Evolutionary conservation across 78 protist species (phyloP).

Genomic region (Dictyostelium capitatum): DNA sequence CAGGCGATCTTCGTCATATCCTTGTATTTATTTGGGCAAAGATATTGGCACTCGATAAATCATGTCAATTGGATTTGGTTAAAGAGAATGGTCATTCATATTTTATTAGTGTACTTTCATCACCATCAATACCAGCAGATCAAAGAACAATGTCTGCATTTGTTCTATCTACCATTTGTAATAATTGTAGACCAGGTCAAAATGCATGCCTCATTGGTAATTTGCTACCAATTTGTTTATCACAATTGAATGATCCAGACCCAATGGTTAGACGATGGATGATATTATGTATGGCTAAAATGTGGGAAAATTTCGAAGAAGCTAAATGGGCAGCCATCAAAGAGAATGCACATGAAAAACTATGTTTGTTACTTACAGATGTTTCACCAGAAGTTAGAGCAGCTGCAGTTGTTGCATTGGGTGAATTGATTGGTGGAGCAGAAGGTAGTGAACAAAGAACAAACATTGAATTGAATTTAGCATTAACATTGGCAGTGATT

Average conservation of each 20-base stretch:
- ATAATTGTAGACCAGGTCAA: conserved; percentile 84
- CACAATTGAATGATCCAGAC: conserved; percentile 80
- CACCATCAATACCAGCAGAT: conserved; percentile 54
- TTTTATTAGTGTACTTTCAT: conserved; percentile 85
- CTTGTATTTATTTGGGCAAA: conserved; percentile 96
- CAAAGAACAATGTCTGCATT: conserved; percentile 79
- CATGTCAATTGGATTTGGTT: conserved; percentile 91
- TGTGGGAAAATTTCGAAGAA: conserved; percentile 86
- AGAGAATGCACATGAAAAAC: conserved; percentile 67
- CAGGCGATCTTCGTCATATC: conserved; percentile 86
- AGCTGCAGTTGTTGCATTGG: conserved; percentile 85
- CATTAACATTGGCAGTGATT: conserved; percentile 60
- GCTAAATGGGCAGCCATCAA: conserved; percentile 86
- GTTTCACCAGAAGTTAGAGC: conserved; percentile 89
- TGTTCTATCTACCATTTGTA: conserved; percentile 74
- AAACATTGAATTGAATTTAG: conserved; percentile 73
- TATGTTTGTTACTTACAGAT: conserved; percentile 80
- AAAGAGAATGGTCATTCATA: conserved; percentile 91
- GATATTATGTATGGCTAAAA: conserved; percentile 87
- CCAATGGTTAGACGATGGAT: conserved; percentile 88
- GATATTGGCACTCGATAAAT: conserved; percentile 79
- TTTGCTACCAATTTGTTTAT: conserved; percentile 57
- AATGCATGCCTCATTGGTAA: conserved; percentile 86
- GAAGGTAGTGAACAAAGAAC: conserved; percentile 73
- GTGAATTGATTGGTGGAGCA: conserved; percentile 83